Evolutionary conservation across 176 grass and related monocot species (phyloP), one percentile per base, ranked within the genome.

Genomic region (Olyra latifolia): DNA sequence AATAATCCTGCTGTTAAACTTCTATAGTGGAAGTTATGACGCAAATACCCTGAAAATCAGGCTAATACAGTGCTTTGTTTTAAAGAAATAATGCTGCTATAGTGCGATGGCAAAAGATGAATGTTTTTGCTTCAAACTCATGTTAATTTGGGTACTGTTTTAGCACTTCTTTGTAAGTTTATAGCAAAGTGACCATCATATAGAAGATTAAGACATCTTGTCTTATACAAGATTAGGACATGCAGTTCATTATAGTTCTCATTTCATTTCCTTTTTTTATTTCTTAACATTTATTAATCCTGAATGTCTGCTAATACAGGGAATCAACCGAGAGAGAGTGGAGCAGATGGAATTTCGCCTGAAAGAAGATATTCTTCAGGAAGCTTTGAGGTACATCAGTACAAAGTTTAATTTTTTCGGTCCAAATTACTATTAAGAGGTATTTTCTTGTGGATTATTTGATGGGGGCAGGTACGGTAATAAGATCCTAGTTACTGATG

Each of bases 321-420:
- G 96, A 98, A 98, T 98, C 81, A 98, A 98, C 55, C 83, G 96
- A 63, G 92, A 81, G 67, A 98, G 96, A 91, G 90, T 98, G 62
- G 96, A 98, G 57, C 96, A 98, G 67, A 98, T 98, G 96, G 96
- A 98, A 77, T 98, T 98, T 89, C 96, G 96, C 63, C 81, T 98
- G 29, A 95, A 98, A 87, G 90, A 98, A 93, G 96, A 98, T 78
- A 91, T 93, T 86, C 90, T 98, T 87, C 83, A 79, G 22, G 96
- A 98, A 89, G 92, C 96, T 86, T 81, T 81, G 71, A 86, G 88
- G 96, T 95, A 86, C 77, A 56, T 40, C 59, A 67, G 30, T 87
- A 62, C 35, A 86, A 58, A 49, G 28, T 23, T 40, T 75, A 75
- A 55, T 56, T 64, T 59, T 69, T 82, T 70, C 27, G 77, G 25